Conservation (phyloP, 352 stramenopile species). For the Achlya hypogyna region DNA sequence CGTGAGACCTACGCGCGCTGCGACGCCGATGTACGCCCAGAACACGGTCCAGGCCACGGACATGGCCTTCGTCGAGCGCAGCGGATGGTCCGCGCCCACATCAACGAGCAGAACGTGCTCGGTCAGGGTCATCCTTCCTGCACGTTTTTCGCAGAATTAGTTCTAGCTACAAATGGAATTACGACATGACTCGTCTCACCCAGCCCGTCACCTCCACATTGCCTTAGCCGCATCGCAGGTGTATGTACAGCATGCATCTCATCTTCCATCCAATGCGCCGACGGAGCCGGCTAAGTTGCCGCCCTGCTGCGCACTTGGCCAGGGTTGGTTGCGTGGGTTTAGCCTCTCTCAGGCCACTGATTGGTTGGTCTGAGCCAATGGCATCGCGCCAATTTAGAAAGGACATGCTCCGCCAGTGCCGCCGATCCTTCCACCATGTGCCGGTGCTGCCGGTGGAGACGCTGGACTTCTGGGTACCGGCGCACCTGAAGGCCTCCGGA, state of each 20-base stretch:
- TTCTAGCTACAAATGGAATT: no score
- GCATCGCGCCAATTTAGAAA: neutral
- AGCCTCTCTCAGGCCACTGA: neutral
- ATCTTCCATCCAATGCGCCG: no score
- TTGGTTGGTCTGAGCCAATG: neutral
- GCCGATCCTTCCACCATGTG: slow-evolving; percentile 9
- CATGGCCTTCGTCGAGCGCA: neutral
- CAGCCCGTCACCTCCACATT: no score
- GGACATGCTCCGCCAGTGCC: neutral
- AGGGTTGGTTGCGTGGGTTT: neutral
- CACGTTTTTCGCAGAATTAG: no score
- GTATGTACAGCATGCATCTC: neutral
- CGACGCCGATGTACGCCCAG: slow-evolving; percentile 7
- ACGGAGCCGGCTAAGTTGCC: no score
- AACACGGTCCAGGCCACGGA: neutral
- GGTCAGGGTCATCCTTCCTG: no score
- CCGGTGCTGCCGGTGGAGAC: slow-evolving; percentile 8
- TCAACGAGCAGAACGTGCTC: no score
- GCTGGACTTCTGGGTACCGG: neutral
- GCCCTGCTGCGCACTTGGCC: neutral
- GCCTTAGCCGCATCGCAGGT: no score
- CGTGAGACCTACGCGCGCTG: neutral
- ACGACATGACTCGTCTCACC: no score
- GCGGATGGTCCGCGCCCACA: no score
- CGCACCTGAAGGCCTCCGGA: neutral